phyloP scores from a whole-genome alignment of 2,329 filamentous ascomycete genomes.

The Alternaria novae-zelandiae region DNA sequence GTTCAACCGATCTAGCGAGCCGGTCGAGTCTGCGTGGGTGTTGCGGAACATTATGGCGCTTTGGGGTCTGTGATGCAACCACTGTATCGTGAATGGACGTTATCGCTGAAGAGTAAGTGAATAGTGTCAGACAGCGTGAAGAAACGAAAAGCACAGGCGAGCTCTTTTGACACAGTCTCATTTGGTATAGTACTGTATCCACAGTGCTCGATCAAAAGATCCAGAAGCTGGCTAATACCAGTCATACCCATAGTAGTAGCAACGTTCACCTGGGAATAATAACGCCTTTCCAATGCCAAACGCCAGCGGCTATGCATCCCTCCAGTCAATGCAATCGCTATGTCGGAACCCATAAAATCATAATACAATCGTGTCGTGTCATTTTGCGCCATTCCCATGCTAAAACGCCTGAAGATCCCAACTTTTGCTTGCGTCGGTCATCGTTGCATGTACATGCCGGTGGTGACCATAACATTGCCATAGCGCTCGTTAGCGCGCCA shows the following conservation, averaged over 20 bases:
- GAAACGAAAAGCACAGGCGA: background rate
- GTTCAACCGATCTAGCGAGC: background rate
- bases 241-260: background rate
- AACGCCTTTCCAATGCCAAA: conserved; percentile 1
- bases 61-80: background rate
- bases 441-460: conserved; percentile 35
- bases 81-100: background rate
- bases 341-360: conserved; percentile 1
- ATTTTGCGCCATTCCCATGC: background rate
- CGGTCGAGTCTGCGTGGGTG: background rate
- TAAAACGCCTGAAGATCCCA: background rate
- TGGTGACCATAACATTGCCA: conserved; percentile 33
- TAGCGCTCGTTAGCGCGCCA: conserved; percentile 34
- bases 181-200: background rate
- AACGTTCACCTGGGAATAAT: background rate
- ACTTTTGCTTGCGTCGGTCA: conserved; percentile 7
- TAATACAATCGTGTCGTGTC: conserved; percentile 1
- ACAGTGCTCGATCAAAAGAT: background rate
- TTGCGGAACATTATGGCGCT: background rate
- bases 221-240: background rate
- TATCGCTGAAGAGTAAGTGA: background rate
- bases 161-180: background rate
- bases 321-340: conserved; percentile 1
- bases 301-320: conserved; percentile 5
- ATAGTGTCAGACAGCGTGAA: background rate